These are phyloP conservation scores for Geranomyces michiganensis DNA, from an alignment of 192 early-diverging fungal species.

Conservation along the genomic window DNA sequence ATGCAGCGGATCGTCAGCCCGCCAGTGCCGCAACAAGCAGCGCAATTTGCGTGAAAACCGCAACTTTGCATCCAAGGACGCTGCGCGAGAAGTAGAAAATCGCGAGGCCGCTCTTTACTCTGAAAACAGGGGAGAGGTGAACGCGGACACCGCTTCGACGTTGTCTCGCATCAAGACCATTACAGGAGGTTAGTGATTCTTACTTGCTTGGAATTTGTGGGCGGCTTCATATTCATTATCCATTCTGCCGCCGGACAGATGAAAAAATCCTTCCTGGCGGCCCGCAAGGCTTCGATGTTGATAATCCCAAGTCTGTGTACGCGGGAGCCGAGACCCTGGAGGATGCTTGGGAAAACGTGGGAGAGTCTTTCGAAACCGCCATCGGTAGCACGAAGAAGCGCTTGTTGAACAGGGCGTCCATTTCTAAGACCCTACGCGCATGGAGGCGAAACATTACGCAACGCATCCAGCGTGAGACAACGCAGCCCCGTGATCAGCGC, in stretches of 20 bases:
- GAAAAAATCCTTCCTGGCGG: neutral
- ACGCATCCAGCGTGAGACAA: neutral
- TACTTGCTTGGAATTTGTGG: too few species aligned
- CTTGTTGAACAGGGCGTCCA: neutral
- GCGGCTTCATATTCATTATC: too few species aligned
- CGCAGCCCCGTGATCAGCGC: slow-evolving; percentile 5
- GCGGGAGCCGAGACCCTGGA: slow-evolving; percentile 10
- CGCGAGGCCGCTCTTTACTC: neutral
- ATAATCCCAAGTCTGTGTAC: slow-evolving; percentile 8
- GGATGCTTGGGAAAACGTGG: slow-evolving; percentile 11
- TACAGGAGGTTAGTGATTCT: too few species aligned
- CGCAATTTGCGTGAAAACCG: neutral
- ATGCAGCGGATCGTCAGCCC: neutral
- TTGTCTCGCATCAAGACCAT: neutral
- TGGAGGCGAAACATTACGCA: slow-evolving; percentile 14
- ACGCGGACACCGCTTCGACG: neutral
- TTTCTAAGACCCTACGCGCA: neutral
- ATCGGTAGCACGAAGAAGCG: neutral
- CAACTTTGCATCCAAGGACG: neutral
- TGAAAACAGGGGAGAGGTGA: neutral
- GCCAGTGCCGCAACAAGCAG: slow-evolving; percentile 6
- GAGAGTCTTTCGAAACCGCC: slow-evolving; percentile 11
- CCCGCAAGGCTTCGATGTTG: slow-evolving; percentile 6
- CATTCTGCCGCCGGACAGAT: too few species aligned
- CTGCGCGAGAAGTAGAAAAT: neutral